These are phyloP conservation scores for Ceratopteris richardii DNA, from an alignment of 75 land plant species.

Conservation along the genomic window DNA sequence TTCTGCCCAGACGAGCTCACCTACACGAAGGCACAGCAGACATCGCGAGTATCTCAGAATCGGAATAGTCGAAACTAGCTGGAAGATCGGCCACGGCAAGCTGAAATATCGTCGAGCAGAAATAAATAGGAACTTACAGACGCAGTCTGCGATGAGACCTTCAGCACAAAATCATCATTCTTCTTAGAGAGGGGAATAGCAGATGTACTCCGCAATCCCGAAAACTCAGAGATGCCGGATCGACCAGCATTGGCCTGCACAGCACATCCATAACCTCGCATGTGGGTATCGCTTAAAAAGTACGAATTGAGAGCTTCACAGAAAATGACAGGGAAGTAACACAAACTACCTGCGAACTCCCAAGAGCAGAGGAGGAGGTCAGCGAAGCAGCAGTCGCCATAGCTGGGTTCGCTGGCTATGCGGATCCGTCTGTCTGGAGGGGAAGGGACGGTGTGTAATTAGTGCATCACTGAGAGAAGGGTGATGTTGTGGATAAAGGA, in stretches of 20 bases:
- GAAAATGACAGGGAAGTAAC: not conserved
- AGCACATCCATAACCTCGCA: not conserved
- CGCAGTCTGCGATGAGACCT: conserved; percentile 55
- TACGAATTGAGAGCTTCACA: not conserved
- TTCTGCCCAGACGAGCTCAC: conserved; percentile 34
- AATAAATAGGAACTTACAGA: conserved; percentile 43
- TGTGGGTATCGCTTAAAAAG: too few species aligned
- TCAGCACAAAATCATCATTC: conserved; percentile 36
- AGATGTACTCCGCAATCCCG: conserved; percentile 45
- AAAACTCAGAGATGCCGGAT: conserved; percentile 44
- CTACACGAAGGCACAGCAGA: conserved; percentile 10
- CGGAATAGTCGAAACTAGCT: too few species aligned
- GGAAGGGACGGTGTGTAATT: too few species aligned
- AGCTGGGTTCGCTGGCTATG: too few species aligned
- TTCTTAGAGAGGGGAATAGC: conserved; percentile 34
- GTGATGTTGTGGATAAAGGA: too few species aligned
- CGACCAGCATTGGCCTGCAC: not conserved
- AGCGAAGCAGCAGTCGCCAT: conserved; percentile 3
- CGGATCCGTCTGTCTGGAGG: too few species aligned
- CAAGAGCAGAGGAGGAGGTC: not conserved
- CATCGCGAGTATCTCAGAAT: not conserved
- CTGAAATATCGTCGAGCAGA: too few species aligned
- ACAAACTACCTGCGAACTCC: not conserved
- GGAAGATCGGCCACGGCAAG: too few species aligned
- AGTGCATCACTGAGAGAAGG: too few species aligned